Evolutionary conservation across 1,284 basidiomycete species (phyloP).

Genomic region (Moesziomyces antarcticus): DNA sequence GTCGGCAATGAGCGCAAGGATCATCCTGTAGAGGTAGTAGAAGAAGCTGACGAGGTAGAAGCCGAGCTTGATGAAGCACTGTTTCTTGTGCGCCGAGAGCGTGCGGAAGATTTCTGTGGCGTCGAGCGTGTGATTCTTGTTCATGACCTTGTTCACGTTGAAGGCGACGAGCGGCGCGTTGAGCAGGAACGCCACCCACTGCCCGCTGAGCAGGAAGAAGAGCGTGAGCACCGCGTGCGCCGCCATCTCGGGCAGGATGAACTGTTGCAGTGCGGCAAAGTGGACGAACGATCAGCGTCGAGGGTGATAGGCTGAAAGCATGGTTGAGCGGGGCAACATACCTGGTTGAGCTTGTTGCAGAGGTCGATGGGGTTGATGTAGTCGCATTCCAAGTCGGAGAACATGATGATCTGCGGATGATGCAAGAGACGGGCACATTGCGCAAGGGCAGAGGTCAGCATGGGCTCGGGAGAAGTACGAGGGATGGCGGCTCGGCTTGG

Average conservation of each 20-base stretch:
- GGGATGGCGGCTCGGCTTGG: neutral
- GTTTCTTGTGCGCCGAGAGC: constrained; percentile 92
- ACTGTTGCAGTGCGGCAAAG: constrained; percentile 72
- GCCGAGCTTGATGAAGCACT: constrained; percentile 73
- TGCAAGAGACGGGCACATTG: neutral
- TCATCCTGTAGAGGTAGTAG: constrained; percentile 67
- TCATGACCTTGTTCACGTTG: constrained; percentile 96
- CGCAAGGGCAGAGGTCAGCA: constrained; percentile 1
- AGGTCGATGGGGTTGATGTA: constrained; percentile 99
- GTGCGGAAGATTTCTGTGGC: constrained; percentile 99
- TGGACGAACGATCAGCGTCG: neutral
- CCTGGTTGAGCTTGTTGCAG: constrained; percentile 99
- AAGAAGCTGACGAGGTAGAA: constrained; percentile 67
- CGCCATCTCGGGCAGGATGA: constrained; percentile 95
- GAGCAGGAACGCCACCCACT: constrained; percentile 93
- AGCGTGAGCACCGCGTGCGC: constrained; percentile 84
- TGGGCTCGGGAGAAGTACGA: neutral
- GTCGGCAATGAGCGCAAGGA: constrained; percentile 54
- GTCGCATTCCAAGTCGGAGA: constrained; percentile 73
- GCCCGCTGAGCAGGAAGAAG: constrained; percentile 77
- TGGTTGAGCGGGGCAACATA: constrained; percentile 68
- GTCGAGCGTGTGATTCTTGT: constrained; percentile 97
- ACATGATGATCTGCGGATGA: constrained; percentile 91
- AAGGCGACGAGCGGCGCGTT: constrained; percentile 90
- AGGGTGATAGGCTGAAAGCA: too few relatives aligned